A percentile compares a stretch with the other conserved stretches of the same genome.
These are phyloP conservation scores for Chimonanthus praecox DNA, from an alignment of 164 flowering plant genomes.

Conservation along the genomic window DNA sequence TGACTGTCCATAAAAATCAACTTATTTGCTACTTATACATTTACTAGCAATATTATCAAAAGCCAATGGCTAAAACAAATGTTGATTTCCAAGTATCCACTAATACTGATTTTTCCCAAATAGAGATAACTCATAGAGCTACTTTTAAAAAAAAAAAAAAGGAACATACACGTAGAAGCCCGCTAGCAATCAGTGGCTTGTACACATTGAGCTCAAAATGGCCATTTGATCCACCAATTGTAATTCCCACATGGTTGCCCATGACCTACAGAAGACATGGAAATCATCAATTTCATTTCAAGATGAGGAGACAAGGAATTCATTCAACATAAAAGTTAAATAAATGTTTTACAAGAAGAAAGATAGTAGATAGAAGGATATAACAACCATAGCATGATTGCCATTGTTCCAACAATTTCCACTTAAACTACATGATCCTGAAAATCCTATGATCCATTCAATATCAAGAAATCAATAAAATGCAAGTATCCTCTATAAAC, in stretches of 20 bases:
- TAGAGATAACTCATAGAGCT: background rate
- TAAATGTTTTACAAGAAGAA: background rate
- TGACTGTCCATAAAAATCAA: constrained; percentile 46
- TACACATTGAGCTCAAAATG: constrained; percentile 96
- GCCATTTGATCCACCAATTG: constrained; percentile 95
- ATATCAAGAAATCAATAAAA: background rate
- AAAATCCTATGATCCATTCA: background rate
- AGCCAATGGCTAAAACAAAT: background rate
- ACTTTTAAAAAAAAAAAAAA: background rate
- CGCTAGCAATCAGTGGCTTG: constrained; percentile 94
- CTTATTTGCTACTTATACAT: background rate
- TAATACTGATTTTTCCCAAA: background rate
- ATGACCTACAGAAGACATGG: constrained; percentile 51
- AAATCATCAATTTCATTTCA: background rate
- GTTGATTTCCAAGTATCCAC: background rate
- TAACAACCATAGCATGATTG: background rate
- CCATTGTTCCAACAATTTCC: background rate
- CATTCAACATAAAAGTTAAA: background rate
- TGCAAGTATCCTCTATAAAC: background rate
- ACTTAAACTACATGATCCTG: background rate
- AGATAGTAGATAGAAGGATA: background rate
- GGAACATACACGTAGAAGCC: constrained; percentile 63
- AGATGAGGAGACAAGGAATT: background rate
- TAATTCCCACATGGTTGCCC: constrained; percentile 94
- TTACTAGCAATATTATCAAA: background rate